Base-by-base conservation (phyloP, 768 basidiomycete genomes). In the Chalciporus pseudorubinellus region DNA sequence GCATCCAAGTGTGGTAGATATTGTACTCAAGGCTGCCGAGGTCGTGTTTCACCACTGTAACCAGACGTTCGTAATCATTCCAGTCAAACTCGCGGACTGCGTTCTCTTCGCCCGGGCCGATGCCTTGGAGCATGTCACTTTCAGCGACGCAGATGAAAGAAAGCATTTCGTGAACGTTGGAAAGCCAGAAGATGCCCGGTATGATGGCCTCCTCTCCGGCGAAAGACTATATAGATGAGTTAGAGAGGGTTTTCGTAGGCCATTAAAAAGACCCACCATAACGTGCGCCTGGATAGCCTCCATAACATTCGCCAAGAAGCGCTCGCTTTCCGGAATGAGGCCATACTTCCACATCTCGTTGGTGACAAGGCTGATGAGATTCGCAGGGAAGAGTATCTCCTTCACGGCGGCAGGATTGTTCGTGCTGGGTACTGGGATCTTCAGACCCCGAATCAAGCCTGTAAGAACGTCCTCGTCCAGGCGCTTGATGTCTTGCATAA, bases 341-440 rank as follows among this genome's bases (percentile, higher is more conserved):
- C 95, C 93, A 63, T 95, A 94, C 72, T 97, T 98, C 97, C 97
- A 98, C 97, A 99, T 99, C 72, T 98, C 97, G 70, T 99, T 99
- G n/a, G 94, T 95, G 58, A 97, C 87, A 42, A 98, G 75, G 66
- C 90, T 92, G 71, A 99, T 98, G 53, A 99, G 82, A 69, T 98
- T 98, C 21, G 97, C 95, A 11, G 97, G 97, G 85, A 99, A 99
- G 38, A 99, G 78, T 48, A 99, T 94, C 69, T 99, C 97, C 72
- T 98, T 98, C 55, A 92, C 85, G 18, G 87, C 85, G n/a, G 94
- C 90, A 1, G 94, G 90, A 63, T 89, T 95, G 41, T 88, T 88
- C 39, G 92, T 74, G 63, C 87, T 94, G 1, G 95, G 92, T 22
- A 86, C 81, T 28, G 95, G 93, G 48, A 98, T 95, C 75, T 95